Evolutionary conservation across 2,329 filamentous ascomycete species (phyloP).

Genomic region (Aureobasidium sp.): DNA sequence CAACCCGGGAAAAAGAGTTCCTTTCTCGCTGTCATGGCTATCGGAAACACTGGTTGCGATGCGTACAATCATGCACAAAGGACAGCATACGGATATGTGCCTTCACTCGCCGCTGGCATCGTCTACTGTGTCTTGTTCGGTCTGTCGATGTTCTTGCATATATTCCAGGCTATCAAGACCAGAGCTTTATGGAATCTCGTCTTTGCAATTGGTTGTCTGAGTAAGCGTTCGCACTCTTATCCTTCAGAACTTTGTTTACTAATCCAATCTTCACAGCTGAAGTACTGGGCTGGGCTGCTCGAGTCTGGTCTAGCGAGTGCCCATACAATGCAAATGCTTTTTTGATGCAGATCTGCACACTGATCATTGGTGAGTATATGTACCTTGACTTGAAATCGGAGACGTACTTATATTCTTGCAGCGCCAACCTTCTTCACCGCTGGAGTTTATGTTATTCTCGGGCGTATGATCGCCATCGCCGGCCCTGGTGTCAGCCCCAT

Average conservation of each 20-base stretch:
- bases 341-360: slow-evolving; percentile 29
- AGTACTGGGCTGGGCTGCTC: slow-evolving; percentile 17
- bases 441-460: slow-evolving; percentile 57
- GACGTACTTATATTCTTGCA: slow-evolving; percentile 28
- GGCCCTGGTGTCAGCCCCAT: slow-evolving; percentile 20
- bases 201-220: slow-evolving; percentile 15
- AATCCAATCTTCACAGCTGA: slow-evolving; percentile 4
- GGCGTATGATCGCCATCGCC: slow-evolving; percentile 52
- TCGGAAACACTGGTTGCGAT: slow-evolving; percentile 15
- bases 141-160: slow-evolving; percentile 15
- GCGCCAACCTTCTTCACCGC: slow-evolving; percentile 59
- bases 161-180: slow-evolving; percentile 11
- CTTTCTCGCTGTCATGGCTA: slow-evolving; percentile 11
- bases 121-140: slow-evolving; percentile 18
- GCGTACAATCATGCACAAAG: slow-evolving; percentile 9
- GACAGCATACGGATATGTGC: slow-evolving; percentile 17
- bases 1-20: too few relatives aligned
- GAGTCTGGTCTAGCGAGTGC: slow-evolving; percentile 12
- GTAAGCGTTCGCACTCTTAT: not conserved
- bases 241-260: not conserved
- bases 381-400: slow-evolving; percentile 30
- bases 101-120: slow-evolving; percentile 16
- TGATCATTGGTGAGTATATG: slow-evolving; percentile 11
- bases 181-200: slow-evolving; percentile 16
- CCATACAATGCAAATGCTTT: slow-evolving; percentile 32